Base-by-base conservation (phyloP, 768 basidiomycete species). In the Termitomyces sp. region DNA sequence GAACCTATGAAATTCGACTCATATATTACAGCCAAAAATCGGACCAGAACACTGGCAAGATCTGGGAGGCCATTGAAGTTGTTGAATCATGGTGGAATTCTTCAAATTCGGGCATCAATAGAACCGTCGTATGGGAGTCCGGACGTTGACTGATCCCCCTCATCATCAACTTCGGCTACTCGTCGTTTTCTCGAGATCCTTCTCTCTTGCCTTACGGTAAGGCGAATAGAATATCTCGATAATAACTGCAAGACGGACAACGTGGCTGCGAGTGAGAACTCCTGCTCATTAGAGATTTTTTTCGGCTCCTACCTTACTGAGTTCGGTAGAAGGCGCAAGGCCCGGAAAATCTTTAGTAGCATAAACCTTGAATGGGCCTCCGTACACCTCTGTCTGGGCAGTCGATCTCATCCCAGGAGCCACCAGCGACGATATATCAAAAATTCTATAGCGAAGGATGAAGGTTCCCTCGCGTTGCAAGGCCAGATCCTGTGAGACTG, bases 271-370 rank as follows among this genome's bases (percentile, higher is more conserved):
- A 16, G 12, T 30, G 27, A 42, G 28, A 3, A 37, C 21, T n/a
- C 32, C 30, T n/a, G 25, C n/a, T 17, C 10, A 3, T 2, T 3
- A 23, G 23, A 50, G 25, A 5, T 35, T 9, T 9, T 25, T 10
- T 16, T 32, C 17, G 1, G 40, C 11, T 35, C 37, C 32, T 25
- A 82, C 87, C 77, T 82, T 86, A 25, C 85, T 88, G 54, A 89
- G 70, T 28, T 85, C 82, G 0, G 88, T 89, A 6, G 87, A 88
- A 2, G 85, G 78, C 34, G 74, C 77, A 39, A 89, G 65, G 1
- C 88, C 87, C 0, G 88, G 88, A 66, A 89, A 89, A 68, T 86
- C 84, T 59, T 87, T 83, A 1, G 88, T 88, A 19, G 85, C 85
- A 64, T 85, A 88, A 17, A 89, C 80, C 62, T 76, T 78, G 73